These are phyloP conservation scores for Corylus avellana DNA, from an alignment of 306 rosid species.

Conservation along the genomic window DNA sequence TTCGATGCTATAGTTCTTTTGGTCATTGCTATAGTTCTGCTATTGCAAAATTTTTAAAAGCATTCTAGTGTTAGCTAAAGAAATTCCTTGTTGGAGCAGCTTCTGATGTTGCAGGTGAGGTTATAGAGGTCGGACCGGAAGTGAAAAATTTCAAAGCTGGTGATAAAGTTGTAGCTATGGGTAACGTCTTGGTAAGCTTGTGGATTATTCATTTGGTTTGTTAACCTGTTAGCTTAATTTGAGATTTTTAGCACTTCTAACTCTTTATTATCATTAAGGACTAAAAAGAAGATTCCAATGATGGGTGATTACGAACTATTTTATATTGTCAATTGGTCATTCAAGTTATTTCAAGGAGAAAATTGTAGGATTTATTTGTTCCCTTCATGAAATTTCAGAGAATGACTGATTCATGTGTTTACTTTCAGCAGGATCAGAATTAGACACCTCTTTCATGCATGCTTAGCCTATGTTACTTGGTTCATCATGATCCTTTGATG, in stretches of 20 bases:
- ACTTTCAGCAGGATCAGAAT: no score
- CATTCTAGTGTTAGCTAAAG: constrained; percentile 1
- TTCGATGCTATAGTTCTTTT: background rate
- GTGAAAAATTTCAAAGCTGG: constrained; percentile 59
- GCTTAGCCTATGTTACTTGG: no score
- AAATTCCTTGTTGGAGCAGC: constrained; percentile 40
- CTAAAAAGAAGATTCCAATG: background rate
- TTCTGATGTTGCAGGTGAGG: constrained; percentile 72
- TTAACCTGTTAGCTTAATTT: background rate
- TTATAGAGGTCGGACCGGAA: constrained; percentile 55
- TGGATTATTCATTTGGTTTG: background rate
- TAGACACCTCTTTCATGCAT: no score
- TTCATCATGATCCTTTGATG: no score
- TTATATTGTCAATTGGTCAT: no score
- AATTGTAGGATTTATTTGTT: no score
- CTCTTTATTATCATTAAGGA: background rate
- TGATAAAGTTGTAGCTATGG: constrained; percentile 62
- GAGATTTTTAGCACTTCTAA: background rate
- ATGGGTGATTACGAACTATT: background rate
- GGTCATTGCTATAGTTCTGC: background rate
- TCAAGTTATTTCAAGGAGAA: no score
- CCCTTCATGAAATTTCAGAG: no score
- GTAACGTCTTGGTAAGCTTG: constrained; percentile 38
- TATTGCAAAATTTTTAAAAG: constrained; percentile 7
- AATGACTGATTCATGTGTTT: no score